Evolutionary conservation across 345 rosid species (phyloP).

Genomic region (Pugionium dolabratum): DNA sequence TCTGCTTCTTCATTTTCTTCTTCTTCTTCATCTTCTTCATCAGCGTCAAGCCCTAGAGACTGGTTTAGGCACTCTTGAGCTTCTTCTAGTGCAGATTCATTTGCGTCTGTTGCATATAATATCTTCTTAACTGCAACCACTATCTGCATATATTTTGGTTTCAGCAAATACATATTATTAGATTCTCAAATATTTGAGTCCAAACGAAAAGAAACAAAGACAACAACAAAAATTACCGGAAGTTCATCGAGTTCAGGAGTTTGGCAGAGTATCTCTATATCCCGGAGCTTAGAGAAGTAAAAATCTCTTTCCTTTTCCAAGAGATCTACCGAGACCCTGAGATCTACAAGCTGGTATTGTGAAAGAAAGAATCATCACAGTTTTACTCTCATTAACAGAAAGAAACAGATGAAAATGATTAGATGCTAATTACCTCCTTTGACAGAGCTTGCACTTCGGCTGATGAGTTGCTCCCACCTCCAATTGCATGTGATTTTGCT

Average conservation of each 20-base stretch:
- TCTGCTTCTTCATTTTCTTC: slow-evolving; percentile 8
- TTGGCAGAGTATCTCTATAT: slow-evolving; percentile 83
- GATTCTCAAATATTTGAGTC: neutral
- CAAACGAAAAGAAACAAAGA: neutral
- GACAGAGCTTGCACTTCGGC: slow-evolving; percentile 65
- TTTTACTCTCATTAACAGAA: neutral
- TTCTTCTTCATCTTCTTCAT: slow-evolving; percentile 32
- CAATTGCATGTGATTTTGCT: slow-evolving; percentile 45
- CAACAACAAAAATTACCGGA: slow-evolving; percentile 49
- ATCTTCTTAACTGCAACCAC: slow-evolving; percentile 80
- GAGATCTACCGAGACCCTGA: slow-evolving; percentile 72
- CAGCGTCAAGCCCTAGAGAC: slow-evolving; percentile 42
- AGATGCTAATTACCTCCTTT: slow-evolving; percentile 65
- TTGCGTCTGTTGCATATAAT: slow-evolving; percentile 78
- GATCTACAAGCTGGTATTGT: slow-evolving; percentile 58
- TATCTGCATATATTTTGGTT: slow-evolving; percentile 52
- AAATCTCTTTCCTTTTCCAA: slow-evolving; percentile 92
- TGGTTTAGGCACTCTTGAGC: slow-evolving; percentile 67
- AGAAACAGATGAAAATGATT: neutral
- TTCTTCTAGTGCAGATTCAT: slow-evolving; percentile 78
- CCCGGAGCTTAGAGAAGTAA: slow-evolving; percentile 86
- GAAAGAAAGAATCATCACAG: slow-evolving; percentile 8
- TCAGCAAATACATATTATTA: slow-evolving; percentile 16
- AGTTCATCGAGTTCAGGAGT: slow-evolving; percentile 62
- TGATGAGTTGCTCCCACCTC: slow-evolving; percentile 49